Conservation (phyloP, 345 rosid species). For the Orychophragmus violaceus region DNA sequence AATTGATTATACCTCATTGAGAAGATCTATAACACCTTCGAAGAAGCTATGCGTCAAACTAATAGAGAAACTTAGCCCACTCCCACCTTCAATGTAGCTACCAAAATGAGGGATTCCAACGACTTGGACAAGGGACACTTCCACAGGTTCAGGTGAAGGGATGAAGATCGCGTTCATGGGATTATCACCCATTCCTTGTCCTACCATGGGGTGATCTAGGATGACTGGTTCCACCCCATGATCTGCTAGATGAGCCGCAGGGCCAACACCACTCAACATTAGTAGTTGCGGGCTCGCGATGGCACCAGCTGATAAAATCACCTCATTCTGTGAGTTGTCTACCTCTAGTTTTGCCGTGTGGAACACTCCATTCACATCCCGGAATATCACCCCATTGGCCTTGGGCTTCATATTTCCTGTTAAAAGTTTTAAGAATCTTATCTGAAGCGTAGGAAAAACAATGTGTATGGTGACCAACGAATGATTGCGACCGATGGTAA, state of each 20-base stretch:
- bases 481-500: neutral
- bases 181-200: slow-evolving; percentile 76
- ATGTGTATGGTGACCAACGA: neutral
- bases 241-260: slow-evolving; percentile 35
- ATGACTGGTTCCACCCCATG: slow-evolving; percentile 38
- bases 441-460: neutral
- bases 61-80: slow-evolving; percentile 41
- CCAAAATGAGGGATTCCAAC: slow-evolving; percentile 54
- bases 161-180: slow-evolving; percentile 52
- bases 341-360: slow-evolving; percentile 41
- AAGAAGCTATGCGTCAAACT: slow-evolving; percentile 35
- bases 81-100: slow-evolving; percentile 48
- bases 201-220: slow-evolving; percentile 55
- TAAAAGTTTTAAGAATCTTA: neutral
- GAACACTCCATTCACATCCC: slow-evolving; percentile 36
- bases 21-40: slow-evolving; percentile 20
- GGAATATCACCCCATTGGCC: slow-evolving; percentile 63
- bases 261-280: slow-evolving; percentile 80
- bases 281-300: slow-evolving; percentile 73
- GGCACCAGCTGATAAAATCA: slow-evolving; percentile 71
- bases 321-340: slow-evolving; percentile 36
- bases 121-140: slow-evolving; percentile 46
- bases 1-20: slow-evolving; percentile 36
- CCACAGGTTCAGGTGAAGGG: slow-evolving; percentile 56
- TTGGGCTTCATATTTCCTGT: slow-evolving; percentile 33